phyloP scores from a whole-genome alignment of 2,329 filamentous ascomycete genomes.

The Coniella lustricola region DNA sequence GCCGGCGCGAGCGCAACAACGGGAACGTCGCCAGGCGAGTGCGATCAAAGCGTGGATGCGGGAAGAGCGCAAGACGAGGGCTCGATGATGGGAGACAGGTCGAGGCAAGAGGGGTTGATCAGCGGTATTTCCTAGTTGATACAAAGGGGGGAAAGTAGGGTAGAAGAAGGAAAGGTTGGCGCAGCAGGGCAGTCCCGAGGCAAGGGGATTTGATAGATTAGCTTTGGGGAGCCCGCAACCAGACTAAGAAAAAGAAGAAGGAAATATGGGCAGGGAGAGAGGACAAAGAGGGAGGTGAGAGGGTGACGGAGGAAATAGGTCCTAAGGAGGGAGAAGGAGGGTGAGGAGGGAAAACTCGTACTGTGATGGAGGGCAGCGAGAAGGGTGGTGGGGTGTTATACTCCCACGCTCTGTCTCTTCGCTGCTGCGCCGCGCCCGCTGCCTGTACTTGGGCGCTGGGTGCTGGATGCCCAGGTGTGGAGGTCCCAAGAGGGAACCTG shows the following conservation, averaged over 20 bases:
- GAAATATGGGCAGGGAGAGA: slow-evolving; percentile 50
- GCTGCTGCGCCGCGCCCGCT: slow-evolving; percentile 9
- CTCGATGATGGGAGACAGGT: slow-evolving; percentile 22
- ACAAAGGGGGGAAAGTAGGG: slow-evolving; percentile 26
- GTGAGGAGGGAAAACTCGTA: slow-evolving; percentile 36
- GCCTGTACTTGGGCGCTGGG: slow-evolving; percentile 17
- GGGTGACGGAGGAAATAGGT: slow-evolving; percentile 47
- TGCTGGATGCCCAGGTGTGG: too few relatives aligned
- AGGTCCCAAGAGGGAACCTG: too few relatives aligned
- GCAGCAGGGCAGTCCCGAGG: slow-evolving; percentile 49
- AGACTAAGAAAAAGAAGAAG: slow-evolving; percentile 52
- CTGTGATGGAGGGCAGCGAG: slow-evolving; percentile 25
- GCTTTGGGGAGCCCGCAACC: slow-evolving; percentile 55
- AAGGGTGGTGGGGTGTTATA: slow-evolving; percentile 47
- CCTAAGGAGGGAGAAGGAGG: slow-evolving; percentile 45
- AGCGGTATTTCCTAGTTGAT: slow-evolving; percentile 26
- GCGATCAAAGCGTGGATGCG: slow-evolving; percentile 14
- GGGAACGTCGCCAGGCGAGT: slow-evolving; percentile 10
- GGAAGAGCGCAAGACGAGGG: slow-evolving; percentile 1
- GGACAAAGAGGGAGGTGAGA: slow-evolving; percentile 46
- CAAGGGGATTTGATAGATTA: slow-evolving; percentile 40
- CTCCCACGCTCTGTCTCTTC: neutral
- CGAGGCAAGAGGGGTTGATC: neutral
- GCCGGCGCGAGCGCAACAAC: slow-evolving; percentile 8
- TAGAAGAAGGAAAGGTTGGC: slow-evolving; percentile 33